Conservation (phyloP, 257 asterid genomes). For the Gentiana straminea region DNA sequence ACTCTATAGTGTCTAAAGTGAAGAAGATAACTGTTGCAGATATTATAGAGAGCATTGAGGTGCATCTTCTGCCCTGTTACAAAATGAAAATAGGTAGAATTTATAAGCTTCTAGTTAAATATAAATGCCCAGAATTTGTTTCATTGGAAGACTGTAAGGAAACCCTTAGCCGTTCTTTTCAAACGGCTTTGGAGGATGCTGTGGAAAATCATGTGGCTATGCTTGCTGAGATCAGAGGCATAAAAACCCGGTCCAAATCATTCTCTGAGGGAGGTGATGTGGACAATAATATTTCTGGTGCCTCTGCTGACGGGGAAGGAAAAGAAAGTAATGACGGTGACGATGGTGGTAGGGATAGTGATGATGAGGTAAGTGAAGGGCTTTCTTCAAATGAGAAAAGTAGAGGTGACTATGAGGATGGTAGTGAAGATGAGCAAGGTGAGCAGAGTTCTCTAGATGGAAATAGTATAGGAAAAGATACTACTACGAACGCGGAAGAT, state of each 20-base stretch:
- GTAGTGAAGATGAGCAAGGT: constrained; percentile 31
- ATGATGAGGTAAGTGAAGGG: constrained; percentile 53
- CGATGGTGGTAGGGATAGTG: constrained; percentile 39
- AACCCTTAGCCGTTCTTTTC: constrained; percentile 38
- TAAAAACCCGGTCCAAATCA: constrained; percentile 30
- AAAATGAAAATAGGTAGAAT: constrained; percentile 24
- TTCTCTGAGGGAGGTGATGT: constrained; percentile 24
- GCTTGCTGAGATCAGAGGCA: constrained; percentile 48
- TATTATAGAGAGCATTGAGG: constrained; percentile 76
- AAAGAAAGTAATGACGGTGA: constrained; percentile 24
- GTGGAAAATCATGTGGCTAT: constrained; percentile 48
- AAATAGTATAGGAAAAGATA: constrained; percentile 15
- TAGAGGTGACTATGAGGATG: constrained; percentile 68
- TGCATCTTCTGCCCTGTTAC: constrained; percentile 27
- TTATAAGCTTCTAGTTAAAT: constrained; percentile 48
- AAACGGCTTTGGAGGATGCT: constrained; percentile 70
- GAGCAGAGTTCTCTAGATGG: constrained; percentile 26
- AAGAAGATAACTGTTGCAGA: constrained; percentile 76
- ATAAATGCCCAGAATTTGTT: constrained; percentile 59
- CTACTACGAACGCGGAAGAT: constrained; percentile 23
- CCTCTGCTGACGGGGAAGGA: constrained; percentile 20
- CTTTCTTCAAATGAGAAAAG: constrained; percentile 55
- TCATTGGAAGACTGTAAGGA: constrained; percentile 38
- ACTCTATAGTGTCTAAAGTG: constrained; percentile 50
- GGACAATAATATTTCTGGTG: constrained; percentile 33